Evolutionary conservation across 2,329 filamentous ascomycete genomes (phyloP).

Genomic region (Penicillium capsulatum): DNA sequence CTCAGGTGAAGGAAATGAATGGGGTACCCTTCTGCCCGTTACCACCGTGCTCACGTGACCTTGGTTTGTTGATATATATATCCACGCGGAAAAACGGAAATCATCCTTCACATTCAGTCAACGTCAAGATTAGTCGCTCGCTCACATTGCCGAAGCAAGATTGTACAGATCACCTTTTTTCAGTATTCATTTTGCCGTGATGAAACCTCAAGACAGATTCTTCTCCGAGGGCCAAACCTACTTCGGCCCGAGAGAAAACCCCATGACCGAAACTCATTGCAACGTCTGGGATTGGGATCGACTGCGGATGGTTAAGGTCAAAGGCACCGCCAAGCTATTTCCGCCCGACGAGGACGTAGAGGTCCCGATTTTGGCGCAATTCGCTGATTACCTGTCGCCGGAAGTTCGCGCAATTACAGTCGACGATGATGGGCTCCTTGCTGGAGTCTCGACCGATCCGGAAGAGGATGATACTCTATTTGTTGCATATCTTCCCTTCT

Average conservation of each 20-base stretch:
- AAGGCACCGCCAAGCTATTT: constrained; percentile 22
- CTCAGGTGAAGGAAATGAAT: no score
- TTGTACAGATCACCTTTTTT: not conserved
- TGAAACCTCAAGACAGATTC: constrained; percentile 7
- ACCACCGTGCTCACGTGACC: no score
- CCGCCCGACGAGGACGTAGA: constrained; percentile 18
- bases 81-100: no score
- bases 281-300: constrained; percentile 24
- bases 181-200: not conserved
- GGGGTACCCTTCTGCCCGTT: no score
- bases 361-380: constrained; percentile 12
- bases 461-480: constrained; percentile 17
- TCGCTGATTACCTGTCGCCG: constrained; percentile 17
- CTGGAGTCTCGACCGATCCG: constrained; percentile 16
- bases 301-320: constrained; percentile 20
- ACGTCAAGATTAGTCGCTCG: no score
- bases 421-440: constrained; percentile 19
- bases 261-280: constrained; percentile 17
- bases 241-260: constrained; percentile 14
- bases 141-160: no score
- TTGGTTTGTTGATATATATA: no score
- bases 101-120: no score
- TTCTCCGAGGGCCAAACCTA: constrained; percentile 16
- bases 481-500: constrained; percentile 19
- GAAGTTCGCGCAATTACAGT: constrained; percentile 18